A percentile compares a stretch with the other conserved stretches of the same genome.
Evolutionary conservation across 345 rosid genomes (phyloP).

Genomic region (Salix brachista): DNA sequence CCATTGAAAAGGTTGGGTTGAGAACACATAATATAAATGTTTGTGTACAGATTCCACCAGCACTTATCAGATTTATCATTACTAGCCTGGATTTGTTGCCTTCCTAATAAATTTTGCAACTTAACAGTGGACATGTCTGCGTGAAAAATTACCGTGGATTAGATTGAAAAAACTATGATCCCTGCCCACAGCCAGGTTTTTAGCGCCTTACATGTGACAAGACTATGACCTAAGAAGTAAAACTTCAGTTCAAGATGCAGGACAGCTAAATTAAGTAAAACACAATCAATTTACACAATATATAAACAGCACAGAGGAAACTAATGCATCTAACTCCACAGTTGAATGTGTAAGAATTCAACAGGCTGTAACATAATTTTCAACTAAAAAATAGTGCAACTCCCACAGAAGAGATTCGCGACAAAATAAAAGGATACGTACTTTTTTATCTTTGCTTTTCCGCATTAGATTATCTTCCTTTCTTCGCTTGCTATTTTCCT

Average conservation of each 20-base stretch:
- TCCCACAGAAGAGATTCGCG: neutral
- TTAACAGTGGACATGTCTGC: too few relatives aligned
- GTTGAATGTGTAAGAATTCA: neutral
- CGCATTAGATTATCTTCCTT: conserved; percentile 51
- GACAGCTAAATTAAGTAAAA: neutral
- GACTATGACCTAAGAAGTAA: neutral
- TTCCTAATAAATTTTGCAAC: neutral
- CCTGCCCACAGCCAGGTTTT: neutral
- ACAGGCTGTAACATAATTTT: neutral
- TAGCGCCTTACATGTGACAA: neutral
- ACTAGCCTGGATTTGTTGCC: neutral
- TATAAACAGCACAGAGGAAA: neutral
- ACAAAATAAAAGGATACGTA: conserved; percentile 16
- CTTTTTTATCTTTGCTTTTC: conserved; percentile 65
- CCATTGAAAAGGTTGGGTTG: neutral
- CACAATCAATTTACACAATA: neutral
- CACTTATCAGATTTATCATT: neutral
- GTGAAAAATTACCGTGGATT: neutral
- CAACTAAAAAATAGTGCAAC: neutral
- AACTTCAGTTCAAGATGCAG: neutral
- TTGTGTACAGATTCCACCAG: neutral
- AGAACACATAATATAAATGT: neutral
- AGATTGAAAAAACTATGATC: neutral
- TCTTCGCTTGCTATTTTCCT: conserved; percentile 66
- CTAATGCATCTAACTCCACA: neutral